These are phyloP conservation scores for Fusarium mangiferae DNA, from an alignment of 2,329 filamentous ascomycete species.

Conservation along the genomic window DNA sequence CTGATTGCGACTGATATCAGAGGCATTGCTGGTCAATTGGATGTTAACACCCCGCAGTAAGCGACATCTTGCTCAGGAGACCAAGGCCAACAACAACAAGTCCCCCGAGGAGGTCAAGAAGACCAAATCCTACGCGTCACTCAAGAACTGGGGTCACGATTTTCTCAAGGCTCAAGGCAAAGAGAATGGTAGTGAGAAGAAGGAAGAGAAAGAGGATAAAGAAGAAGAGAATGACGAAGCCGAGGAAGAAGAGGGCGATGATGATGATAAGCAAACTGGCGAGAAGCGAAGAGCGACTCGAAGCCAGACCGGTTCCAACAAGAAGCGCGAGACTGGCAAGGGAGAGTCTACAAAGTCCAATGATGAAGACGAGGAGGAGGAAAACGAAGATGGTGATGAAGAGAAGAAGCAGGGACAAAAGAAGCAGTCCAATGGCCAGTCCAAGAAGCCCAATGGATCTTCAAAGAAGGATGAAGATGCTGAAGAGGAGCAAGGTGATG, in stretches of 20 bases:
- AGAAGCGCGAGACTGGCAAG: constrained; percentile 47
- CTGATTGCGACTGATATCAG: not conserved
- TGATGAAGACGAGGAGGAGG: constrained; percentile 20
- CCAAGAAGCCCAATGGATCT: constrained; percentile 15
- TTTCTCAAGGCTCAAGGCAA: constrained; percentile 54
- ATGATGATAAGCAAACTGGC: constrained; percentile 29
- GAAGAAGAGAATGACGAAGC: constrained; percentile 17
- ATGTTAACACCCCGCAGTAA: constrained; percentile 53
- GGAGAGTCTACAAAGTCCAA: constrained; percentile 36
- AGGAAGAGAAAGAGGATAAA: constrained; percentile 16
- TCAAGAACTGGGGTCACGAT: constrained; percentile 73
- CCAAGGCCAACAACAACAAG: constrained; percentile 65
- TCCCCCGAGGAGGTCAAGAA: constrained; percentile 55
- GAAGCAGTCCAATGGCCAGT: constrained; percentile 15
- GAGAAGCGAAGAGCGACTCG: constrained; percentile 43
- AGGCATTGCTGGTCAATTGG: fast-evolving
- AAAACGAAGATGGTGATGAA: constrained; percentile 14
- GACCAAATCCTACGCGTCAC: constrained; percentile 65
- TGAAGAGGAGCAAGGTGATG: not conserved
- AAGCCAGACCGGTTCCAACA: constrained; percentile 42
- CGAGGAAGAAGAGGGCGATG: constrained; percentile 9
- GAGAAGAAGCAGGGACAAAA: constrained; percentile 10
- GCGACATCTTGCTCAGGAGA: constrained; percentile 72
- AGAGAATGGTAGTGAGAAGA: constrained; percentile 5
- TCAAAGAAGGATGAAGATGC: constrained; percentile 16